Base-by-base conservation (phyloP, 495 filamentous ascomycete genomes). In the Penicillium bovifimosum region DNA sequence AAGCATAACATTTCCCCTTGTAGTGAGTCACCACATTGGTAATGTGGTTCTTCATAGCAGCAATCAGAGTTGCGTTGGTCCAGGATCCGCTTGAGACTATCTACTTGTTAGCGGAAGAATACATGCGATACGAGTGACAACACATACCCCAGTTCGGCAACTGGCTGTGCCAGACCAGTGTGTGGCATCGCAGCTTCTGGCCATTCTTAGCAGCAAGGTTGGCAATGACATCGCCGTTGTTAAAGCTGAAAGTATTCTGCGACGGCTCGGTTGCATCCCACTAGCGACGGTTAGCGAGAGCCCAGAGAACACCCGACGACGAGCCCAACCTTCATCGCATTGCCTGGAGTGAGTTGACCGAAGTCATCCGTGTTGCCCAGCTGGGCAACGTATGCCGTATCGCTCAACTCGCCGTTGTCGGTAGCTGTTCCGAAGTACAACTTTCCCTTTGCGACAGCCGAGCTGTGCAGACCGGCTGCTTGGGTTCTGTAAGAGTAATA, bases 101-200 rank as follows among this genome's bases (percentile, higher is more conserved):
- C 6, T 5, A 14, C 0, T 13, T 2, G 26, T 66, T 11, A 68
- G 56, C 17, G 2, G 2, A 4, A 24, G 20, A 24, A 24, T 2
- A 24, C 2, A 4, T 24, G 20, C 18, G 5, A 11, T 3, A 10
- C 5, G 2, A n/a, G 14, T 9, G 18, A 18, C 14, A 13, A 16
- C 27, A 43, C 67, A 13, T 67, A 75, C 76, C 73, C 80, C 79
- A 85, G 41, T 43, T 69, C 9, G 84, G 80, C 6, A 86, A 64
- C 54, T 87, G 81, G 34, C 65, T 72, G 62, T 85, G 66, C 82
- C 80, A 87, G 5, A 83, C 76, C n/a, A 85, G 65, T 8, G 76
- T 82, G 60, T 86, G 81, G 50, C 80, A 84, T 28, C 81, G 62
- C 35, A 85, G 56, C 16, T 71, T 60, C 65, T 85, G 77, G 35